These are phyloP conservation scores for Phytophthora hybrid DNA, from an alignment of 352 stramenopile genomes.

Conservation along the genomic window DNA sequence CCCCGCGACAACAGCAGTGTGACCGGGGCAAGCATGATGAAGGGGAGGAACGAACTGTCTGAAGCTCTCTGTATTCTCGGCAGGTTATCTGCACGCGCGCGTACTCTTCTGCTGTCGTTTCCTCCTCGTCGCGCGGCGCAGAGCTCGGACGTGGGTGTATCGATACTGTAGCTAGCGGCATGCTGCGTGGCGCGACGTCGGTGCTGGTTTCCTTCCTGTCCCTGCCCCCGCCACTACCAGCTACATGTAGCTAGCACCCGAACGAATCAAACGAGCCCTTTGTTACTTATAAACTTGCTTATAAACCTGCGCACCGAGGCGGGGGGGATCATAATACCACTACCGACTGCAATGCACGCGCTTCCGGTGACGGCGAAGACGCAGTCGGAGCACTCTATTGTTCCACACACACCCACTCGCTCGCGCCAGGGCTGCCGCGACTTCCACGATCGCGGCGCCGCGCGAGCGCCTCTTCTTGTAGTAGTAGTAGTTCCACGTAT, in stretches of 20 bases:
- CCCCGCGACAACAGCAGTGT: neutral
- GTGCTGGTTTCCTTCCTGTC: conserved; percentile 14
- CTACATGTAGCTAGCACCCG: conserved; percentile 8
- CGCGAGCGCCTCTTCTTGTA: conserved; percentile 39
- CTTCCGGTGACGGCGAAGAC: conserved; percentile 48
- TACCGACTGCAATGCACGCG: conserved; percentile 53
- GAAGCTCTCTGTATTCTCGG: conserved; percentile 46
- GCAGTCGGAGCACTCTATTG: conserved; percentile 49
- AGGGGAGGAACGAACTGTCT: conserved; percentile 26
- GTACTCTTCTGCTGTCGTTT: conserved; percentile 41
- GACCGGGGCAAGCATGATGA: neutral
- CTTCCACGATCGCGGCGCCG: conserved; percentile 42
- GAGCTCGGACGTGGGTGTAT: neutral
- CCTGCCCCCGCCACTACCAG: conserved; percentile 14
- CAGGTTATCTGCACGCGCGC: conserved; percentile 44
- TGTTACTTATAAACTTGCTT: conserved; percentile 60
- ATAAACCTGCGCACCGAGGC: conserved; percentile 51
- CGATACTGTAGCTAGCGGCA: no score
- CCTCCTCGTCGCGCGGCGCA: conserved; percentile 3
- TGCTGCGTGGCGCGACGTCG: neutral
- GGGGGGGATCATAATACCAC: conserved; percentile 48
- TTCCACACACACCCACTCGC: conserved; percentile 45
- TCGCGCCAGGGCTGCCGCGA: conserved; percentile 22
- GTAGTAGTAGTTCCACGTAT: conserved; percentile 53
- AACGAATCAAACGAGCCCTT: conserved; percentile 48